Evolutionary conservation across 345 rosid species (phyloP), one percentile per base, ranked within the genome.

Genomic region (Hibiscus trionum): DNA sequence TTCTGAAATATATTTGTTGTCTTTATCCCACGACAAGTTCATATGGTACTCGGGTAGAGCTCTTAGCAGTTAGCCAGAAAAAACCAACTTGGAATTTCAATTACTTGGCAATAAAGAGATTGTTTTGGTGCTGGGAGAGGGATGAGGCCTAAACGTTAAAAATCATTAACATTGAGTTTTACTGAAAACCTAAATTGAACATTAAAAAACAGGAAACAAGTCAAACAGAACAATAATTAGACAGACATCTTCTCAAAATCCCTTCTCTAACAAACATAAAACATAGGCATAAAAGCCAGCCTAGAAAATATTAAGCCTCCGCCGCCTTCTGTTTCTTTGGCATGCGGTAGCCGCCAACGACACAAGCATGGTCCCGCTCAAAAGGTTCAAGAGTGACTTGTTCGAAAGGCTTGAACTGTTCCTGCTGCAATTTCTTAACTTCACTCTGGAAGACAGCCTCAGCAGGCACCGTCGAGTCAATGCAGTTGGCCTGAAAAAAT

Each of bases 341-440:
- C 91, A 90, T 49, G 0, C 99, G 84, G 81, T 92, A 95, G 33
- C 81, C 91, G 1, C 99, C 99, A 0, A 90, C 89, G 1, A 95
- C 99, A 73, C 97, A 92, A 3, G 97, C 98, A 72, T 95, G 99
- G 79, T 92, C 99, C 58, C 97, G 88, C 83, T 95, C 99, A 59
- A 88, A 95, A 0, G 97, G 97, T 85, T 92, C 99, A 0, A 90
- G 88, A 16, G 97, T 95, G 6, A 95, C 97, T 74, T 95, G 97
- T 63, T 95, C 97, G 0, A 78, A 75, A 9, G 99, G 99, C 78
- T 78, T 95, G 88, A 95, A 90, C 75, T 95, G 93, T 60, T 92
- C 97, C 61, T 78, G 88, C 62, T 82, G 86, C 80, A 95, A 78
- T 87, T 88, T 90, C 86, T 86, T 91, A 68, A 91, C 98, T 80